Conservation (phyloP, 208 protist genomes). For the Leishmania braziliensis region DNA sequence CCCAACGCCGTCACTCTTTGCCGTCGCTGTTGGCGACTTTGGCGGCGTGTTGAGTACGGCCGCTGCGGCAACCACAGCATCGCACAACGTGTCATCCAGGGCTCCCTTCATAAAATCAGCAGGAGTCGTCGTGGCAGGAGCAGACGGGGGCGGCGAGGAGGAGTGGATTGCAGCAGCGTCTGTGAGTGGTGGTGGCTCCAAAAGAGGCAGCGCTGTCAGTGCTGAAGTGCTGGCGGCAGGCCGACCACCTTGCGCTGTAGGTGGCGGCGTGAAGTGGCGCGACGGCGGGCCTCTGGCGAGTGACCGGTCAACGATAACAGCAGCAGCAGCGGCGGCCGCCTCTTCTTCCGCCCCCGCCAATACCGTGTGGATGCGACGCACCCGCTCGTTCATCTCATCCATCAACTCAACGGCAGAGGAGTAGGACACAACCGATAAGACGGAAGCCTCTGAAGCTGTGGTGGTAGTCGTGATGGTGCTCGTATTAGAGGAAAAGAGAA, state of each 20-base stretch:
- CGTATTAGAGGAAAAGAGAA: neutral
- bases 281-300: neutral
- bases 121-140: neutral
- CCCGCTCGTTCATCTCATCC: slow-evolving; percentile 51
- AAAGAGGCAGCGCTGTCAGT: neutral
- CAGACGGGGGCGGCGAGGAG: neutral
- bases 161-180: neutral
- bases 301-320: neutral
- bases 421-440: slow-evolving; percentile 8
- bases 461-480: neutral
- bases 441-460: neutral
- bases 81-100: neutral
- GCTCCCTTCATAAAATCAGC: neutral
- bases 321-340: neutral
- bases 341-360: slow-evolving; percentile 24
- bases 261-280: neutral
- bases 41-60: neutral
- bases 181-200: neutral
- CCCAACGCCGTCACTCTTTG: neutral
- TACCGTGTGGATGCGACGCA: slow-evolving; percentile 50
- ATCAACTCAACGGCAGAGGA: slow-evolving; percentile 28
- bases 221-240: neutral
- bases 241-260: neutral
- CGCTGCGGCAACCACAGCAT: too few species aligned
- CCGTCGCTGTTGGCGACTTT: neutral